Evolutionary conservation across 345 rosid genomes (phyloP).

Genomic region (Arabidopsis suecica): DNA sequence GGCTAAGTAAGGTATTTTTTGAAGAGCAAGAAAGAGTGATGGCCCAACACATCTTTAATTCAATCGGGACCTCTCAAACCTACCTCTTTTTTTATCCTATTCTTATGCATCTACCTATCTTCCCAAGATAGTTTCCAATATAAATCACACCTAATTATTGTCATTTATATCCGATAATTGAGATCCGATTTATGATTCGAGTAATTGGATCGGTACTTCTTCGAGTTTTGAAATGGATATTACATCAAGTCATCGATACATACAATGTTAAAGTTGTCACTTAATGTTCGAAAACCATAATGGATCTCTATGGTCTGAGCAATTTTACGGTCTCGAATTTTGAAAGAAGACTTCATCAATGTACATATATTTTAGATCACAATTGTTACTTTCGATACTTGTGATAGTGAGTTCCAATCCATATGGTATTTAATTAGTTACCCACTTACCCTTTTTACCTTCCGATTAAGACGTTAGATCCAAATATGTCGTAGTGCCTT

Average conservation of each 20-base stretch:
- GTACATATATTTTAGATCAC: background rate
- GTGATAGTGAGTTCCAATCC: slow-evolving; percentile 20
- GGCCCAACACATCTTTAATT: slow-evolving; percentile 44
- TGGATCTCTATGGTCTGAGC: background rate
- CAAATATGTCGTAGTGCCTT: slow-evolving; percentile 26
- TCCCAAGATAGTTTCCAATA: slow-evolving; percentile 28
- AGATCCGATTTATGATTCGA: background rate
- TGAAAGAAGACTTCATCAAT: background rate
- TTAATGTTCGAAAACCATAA: background rate
- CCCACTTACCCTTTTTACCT: background rate
- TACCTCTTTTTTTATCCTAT: slow-evolving; percentile 24
- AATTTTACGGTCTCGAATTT: background rate
- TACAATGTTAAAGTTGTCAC: background rate
- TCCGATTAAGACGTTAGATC: slow-evolving; percentile 17
- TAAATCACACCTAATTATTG: background rate
- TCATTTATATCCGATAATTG: slow-evolving; percentile 12
- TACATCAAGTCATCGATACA: background rate
- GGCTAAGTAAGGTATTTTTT: slow-evolving; percentile 46
- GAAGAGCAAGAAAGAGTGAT: slow-evolving; percentile 44
- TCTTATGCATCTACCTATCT: slow-evolving; percentile 17
- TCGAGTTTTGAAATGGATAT: background rate
- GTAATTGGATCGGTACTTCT: background rate
- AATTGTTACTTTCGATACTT: background rate
- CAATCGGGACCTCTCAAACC: slow-evolving; percentile 37
- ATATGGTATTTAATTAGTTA: background rate